A percentile compares a stretch with the other conserved stretches of the same genome.
Conservation (phyloP, 805 yeast genomes). For the Lipomyces oligophaga region DNA sequence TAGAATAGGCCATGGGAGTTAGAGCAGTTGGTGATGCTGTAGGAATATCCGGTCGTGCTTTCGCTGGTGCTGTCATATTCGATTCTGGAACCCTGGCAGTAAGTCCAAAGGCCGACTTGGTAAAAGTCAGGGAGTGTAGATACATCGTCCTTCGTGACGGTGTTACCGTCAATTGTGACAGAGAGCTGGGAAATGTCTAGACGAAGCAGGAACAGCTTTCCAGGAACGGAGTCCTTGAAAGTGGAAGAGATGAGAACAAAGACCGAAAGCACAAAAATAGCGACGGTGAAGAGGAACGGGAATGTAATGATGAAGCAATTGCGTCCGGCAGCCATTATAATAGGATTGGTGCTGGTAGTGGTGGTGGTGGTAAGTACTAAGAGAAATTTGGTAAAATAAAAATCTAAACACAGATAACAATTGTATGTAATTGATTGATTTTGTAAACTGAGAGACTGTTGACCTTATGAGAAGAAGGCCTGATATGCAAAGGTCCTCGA, state of each 20-base stretch:
- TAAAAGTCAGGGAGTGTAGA: constrained; percentile 48
- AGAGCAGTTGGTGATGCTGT: constrained; percentile 49
- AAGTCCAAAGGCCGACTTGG: constrained; percentile 61
- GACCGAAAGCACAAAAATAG: constrained; percentile 47
- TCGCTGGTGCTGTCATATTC: too few relatives aligned
- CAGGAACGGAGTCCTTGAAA: constrained; percentile 42
- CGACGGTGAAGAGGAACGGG: constrained; percentile 38
- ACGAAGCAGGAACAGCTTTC: constrained; percentile 48
- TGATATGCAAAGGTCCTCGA: too few relatives aligned
- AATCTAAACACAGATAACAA: too few relatives aligned
- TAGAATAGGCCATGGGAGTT: constrained; percentile 52
- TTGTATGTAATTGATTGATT: too few relatives aligned
- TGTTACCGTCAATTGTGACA: constrained; percentile 27
- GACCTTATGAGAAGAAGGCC: too few relatives aligned
- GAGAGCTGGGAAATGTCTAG: constrained; percentile 43
- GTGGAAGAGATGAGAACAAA: constrained; percentile 56
- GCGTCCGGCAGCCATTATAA: constrained; percentile 35
- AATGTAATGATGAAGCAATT: constrained; percentile 35
- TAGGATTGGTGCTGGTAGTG: too few relatives aligned
- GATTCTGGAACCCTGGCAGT: constrained; percentile 53
- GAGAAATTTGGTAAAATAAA: too few relatives aligned
- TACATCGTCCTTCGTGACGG: constrained; percentile 26
- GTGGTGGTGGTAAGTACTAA: too few relatives aligned
- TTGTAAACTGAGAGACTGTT: too few relatives aligned
- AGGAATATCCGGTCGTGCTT: constrained; percentile 34